Percentiles rank a stretch among this genome's conserved stretches.
These are phyloP conservation scores for Debaryomyces coudertii DNA, from an alignment of 1,139 yeast genomes.

Conservation along the genomic window DNA sequence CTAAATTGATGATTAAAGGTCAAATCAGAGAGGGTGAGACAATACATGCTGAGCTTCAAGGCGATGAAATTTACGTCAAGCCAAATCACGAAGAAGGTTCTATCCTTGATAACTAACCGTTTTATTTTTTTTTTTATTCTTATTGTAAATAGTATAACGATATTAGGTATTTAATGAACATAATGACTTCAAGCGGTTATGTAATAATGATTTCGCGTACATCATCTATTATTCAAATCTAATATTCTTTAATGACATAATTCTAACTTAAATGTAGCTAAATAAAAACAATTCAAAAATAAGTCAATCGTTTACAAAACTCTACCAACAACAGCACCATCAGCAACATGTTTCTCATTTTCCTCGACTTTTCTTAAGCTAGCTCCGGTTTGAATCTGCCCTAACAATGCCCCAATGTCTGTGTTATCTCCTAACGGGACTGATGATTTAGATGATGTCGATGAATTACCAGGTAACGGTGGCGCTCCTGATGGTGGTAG, in stretches of 20 bases:
- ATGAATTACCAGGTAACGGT: slow-evolving; percentile 21
- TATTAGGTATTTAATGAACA: background rate
- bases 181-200: background rate
- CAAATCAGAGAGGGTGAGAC: slow-evolving; percentile 71
- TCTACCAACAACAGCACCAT: slow-evolving; percentile 52
- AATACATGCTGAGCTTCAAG: slow-evolving; percentile 44
- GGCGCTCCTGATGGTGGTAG: slow-evolving; percentile 31
- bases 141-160: slow-evolving; percentile 6
- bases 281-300: background rate
- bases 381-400: slow-evolving; percentile 59
- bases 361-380: slow-evolving; percentile 52
- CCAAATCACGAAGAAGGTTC: slow-evolving; percentile 49
- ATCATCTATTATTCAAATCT: background rate
- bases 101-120: background rate
- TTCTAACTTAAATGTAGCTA: background rate
- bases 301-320: slow-evolving; percentile 35
- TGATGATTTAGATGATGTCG: slow-evolving; percentile 17
- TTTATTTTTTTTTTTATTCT: too few species aligned
- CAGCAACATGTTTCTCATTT: slow-evolving; percentile 46
- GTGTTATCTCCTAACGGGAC: slow-evolving; percentile 26
- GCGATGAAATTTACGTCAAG: slow-evolving; percentile 36
- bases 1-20: slow-evolving; percentile 76
- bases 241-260: background rate
- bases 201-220: background rate
- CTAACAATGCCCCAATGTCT: slow-evolving; percentile 50